Conservation (phyloP, 192 early-diverging fungal species). For the Jimgerdemannia flammicorona region DNA sequence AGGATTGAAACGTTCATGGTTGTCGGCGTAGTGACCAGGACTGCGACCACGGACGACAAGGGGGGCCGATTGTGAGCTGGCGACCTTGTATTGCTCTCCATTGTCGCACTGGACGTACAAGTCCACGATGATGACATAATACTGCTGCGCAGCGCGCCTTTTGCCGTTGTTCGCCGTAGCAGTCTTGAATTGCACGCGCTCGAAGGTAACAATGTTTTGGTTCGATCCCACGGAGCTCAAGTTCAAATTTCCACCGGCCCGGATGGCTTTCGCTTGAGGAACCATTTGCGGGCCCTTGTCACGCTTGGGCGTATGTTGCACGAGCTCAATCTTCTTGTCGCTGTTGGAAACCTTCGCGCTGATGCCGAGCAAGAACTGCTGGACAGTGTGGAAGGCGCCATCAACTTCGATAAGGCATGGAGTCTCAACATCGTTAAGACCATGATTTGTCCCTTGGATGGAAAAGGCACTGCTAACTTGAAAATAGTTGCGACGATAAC, state of each 20-base stretch:
- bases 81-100: slow-evolving; percentile 56
- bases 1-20: slow-evolving; percentile 34
- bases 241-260: slow-evolving; percentile 57
- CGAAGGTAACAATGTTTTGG: slow-evolving; percentile 66
- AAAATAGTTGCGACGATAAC: slow-evolving; percentile 93
- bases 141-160: slow-evolving; percentile 91
- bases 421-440: slow-evolving; percentile 48
- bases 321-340: slow-evolving; percentile 74
- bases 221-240: slow-evolving; percentile 25
- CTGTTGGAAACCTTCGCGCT: slow-evolving; percentile 68
- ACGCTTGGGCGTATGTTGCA: slow-evolving; percentile 88
- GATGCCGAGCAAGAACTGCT: slow-evolving; percentile 72
- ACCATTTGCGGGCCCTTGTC: slow-evolving; percentile 89
- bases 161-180: slow-evolving; percentile 96
- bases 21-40: slow-evolving; percentile 90
- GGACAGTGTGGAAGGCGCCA: slow-evolving; percentile 47
- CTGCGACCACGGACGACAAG: slow-evolving; percentile 91
- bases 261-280: slow-evolving; percentile 53
- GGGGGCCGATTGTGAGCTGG: slow-evolving; percentile 68
- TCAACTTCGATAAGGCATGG: slow-evolving; percentile 68
- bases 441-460: slow-evolving; percentile 38
- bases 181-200: slow-evolving; percentile 95
- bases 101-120: slow-evolving; percentile 70
- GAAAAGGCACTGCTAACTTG: slow-evolving; percentile 68
- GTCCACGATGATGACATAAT: slow-evolving; percentile 81